Evolutionary conservation across 2,329 filamentous ascomycete genomes (phyloP), one percentile per base, ranked within the genome.

Genomic region (Pseudogymnoascus sp.): DNA sequence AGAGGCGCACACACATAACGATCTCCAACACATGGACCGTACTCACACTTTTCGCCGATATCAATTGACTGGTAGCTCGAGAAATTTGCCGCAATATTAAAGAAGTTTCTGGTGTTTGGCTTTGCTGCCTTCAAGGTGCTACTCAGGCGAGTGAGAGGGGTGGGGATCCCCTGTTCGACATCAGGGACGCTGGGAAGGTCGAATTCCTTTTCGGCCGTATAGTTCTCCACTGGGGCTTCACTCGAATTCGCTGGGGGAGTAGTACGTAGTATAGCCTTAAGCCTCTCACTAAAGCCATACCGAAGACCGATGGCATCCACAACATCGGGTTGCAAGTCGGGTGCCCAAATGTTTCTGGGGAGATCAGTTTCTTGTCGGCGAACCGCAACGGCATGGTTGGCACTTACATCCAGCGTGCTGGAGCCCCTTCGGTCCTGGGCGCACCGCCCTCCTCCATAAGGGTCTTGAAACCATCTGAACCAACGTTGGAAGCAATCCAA

Each of bases 51-150:
- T 14, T 79, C 75, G 0, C 87, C 88, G 72, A 87, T 83, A 68
- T 92, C 89, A 12, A 90, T 82, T 0, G 87, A 88, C 12, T 85
- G 87, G 72, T 89, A 92, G 71, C 91, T 88, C 78, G 88, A 88
- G n/a, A 90, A 86, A 62, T 87, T 82, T 65, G 89, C 81, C 5
- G 88, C 82, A 43, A 91, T 83, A 59, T 76, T 76, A 65, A 80
- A 68, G 65, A 75, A 67, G 63, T 77, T 43, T 59, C 26, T 35
- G 16, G 60, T 4, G 12, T 60, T 61, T 2, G 60, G 39, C 3
- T 52, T 33, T 16, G 16, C 45, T 16, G n/a, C 29, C 10, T 55
- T 6, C 29, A 55, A 21, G 31, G 7, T 23, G 49, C 45, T 16
- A 59, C 66, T 63, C 16, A 65, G 37, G 33, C 66, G 67, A 6